phyloP scores from a whole-genome alignment of 2,329 filamentous ascomycete species.

The Clonostachys rhizophaga region DNA sequence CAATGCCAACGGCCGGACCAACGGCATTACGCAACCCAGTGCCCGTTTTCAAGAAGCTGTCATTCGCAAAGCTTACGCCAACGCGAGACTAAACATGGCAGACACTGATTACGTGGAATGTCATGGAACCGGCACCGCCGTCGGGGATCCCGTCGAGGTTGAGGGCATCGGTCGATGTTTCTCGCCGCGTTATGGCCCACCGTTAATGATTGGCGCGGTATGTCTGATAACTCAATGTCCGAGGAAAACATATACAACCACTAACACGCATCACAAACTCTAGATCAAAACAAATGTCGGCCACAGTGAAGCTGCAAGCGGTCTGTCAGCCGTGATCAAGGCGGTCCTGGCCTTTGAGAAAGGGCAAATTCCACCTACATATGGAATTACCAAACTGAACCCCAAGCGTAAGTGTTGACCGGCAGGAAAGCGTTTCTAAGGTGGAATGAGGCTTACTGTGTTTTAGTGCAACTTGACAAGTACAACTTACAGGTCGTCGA shows the following conservation, averaged over 20 bases:
- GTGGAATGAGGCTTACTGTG: neutral
- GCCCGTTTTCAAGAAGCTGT: conserved; percentile 31
- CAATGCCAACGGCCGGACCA: conserved; percentile 34
- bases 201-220: conserved; percentile 36
- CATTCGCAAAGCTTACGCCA: conserved; percentile 14
- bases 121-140: conserved; percentile 20
- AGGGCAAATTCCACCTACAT: conserved; percentile 15
- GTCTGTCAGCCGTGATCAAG: conserved; percentile 18
- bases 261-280: too few relatives aligned
- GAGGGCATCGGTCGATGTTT: conserved; percentile 25
- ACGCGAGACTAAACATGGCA: conserved; percentile 11
- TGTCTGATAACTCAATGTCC: conserved; percentile 19
- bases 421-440: neutral
- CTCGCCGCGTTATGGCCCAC: conserved; percentile 9
- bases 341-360: conserved; percentile 14
- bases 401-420: conserved; percentile 8
- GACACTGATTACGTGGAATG: conserved; percentile 19
- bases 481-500: neutral
- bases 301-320: conserved; percentile 18
- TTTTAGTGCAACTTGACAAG: neutral
- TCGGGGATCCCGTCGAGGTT: conserved; percentile 18
- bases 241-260: too few relatives aligned
- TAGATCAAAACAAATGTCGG: conserved; percentile 15
- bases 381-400: conserved; percentile 13
- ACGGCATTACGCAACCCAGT: conserved; percentile 48